Evolutionary conservation across 768 basidiomycete species (phyloP).

Genomic region (Tylopilus sp.): DNA sequence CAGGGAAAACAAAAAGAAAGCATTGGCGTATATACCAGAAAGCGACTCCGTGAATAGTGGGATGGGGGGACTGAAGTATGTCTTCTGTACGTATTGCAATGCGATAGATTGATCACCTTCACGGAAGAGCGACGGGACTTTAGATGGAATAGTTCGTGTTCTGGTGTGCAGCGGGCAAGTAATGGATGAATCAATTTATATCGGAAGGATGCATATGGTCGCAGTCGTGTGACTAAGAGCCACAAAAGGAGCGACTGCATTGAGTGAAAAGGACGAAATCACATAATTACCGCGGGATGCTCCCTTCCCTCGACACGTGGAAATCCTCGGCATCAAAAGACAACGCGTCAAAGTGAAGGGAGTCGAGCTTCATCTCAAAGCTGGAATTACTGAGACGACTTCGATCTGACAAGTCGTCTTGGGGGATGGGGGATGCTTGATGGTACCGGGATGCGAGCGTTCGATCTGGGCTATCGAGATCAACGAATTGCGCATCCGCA

Average conservation of each 20-base stretch:
- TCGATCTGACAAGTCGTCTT: not conserved
- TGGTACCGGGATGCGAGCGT: conserved; percentile 5
- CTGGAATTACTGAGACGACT: conserved; percentile 38
- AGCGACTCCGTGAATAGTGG: conserved; percentile 11
- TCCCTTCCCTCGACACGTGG: conserved; percentile 24
- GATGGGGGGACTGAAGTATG: conserved; percentile 3
- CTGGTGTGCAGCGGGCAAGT: not conserved
- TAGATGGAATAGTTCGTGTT: not conserved
- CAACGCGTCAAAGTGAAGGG: conserved; percentile 67
- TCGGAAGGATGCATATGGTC: not conserved
- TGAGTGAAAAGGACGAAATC: not conserved
- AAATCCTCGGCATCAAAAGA: conserved; percentile 66
- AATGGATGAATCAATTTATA: conserved; percentile 4
- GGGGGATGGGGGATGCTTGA: not conserved
- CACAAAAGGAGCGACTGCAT: not conserved
- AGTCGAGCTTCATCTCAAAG: conserved; percentile 67
- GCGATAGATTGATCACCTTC: conserved; percentile 4
- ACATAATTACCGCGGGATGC: conserved; percentile 11
- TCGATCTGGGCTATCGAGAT: conserved; percentile 20
- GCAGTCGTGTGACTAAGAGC: not conserved
- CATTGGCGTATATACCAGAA: conserved; percentile 12
- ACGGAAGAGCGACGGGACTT: not conserved
- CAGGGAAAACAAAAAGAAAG: conserved; percentile 13
- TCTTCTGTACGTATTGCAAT: conserved; percentile 7
- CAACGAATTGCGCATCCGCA: conserved; percentile 14